Conservation (phyloP, 805 yeast species). For the Sugiyamaella qingdaonensis region DNA sequence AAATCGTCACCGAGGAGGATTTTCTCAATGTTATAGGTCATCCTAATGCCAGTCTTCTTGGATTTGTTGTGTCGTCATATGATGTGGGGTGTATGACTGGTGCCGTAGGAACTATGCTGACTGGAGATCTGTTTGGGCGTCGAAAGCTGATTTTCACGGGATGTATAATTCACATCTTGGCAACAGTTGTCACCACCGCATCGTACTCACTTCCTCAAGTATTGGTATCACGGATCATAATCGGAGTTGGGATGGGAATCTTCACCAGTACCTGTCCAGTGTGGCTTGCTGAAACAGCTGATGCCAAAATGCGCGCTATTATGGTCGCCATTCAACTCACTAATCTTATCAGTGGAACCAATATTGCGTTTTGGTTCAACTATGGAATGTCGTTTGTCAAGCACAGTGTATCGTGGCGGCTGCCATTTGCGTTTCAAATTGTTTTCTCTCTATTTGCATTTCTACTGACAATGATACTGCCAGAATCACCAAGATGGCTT, state of each 20-base stretch:
- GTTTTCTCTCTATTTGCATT: slow-evolving; percentile 43
- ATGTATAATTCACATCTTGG: slow-evolving; percentile 44
- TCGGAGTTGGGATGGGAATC: slow-evolving; percentile 26
- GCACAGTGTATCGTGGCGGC: slow-evolving; percentile 51
- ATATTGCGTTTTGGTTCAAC: slow-evolving; percentile 54
- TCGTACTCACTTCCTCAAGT: slow-evolving; percentile 50
- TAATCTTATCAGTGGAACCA: slow-evolving; percentile 35
- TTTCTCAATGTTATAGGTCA: slow-evolving; percentile 24
- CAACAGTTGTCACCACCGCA: slow-evolving; percentile 5
- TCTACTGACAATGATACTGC: slow-evolving; percentile 40
- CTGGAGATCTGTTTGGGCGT: slow-evolving; percentile 59
- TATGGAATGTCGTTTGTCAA: slow-evolving; percentile 18
- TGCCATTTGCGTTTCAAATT: slow-evolving; percentile 57
- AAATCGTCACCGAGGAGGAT: slow-evolving; percentile 31
- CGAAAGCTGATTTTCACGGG: slow-evolving; percentile 52
- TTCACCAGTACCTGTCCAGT: slow-evolving; percentile 51
- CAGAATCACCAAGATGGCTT: slow-evolving; percentile 51
- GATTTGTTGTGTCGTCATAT: slow-evolving; percentile 37
- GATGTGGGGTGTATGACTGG: slow-evolving; percentile 71
- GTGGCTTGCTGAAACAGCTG: slow-evolving; percentile 72
- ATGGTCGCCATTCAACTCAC: slow-evolving; percentile 65
- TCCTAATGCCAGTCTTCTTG: slow-evolving; percentile 23
- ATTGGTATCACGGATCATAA: slow-evolving; percentile 56
- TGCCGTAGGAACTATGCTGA: slow-evolving; percentile 51
- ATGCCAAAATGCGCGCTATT: slow-evolving; percentile 69